Conservation (phyloP, 2,329 filamentous ascomycete species). For the Fusarium chlamydosporum region DNA sequence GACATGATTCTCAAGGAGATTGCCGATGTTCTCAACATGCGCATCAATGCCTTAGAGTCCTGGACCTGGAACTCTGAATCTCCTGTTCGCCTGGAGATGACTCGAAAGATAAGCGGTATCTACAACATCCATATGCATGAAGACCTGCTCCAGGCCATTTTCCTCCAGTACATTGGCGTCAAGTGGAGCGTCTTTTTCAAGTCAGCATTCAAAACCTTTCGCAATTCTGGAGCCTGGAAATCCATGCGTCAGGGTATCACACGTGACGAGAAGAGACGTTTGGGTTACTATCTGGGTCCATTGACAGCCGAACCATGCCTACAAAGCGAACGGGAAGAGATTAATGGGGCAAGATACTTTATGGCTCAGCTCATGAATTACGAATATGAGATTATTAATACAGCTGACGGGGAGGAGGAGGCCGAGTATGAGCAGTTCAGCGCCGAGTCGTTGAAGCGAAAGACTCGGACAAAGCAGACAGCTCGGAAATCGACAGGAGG, state of each 20-base stretch:
- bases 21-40: constrained; percentile 67
- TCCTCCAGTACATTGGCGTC: constrained; percentile 65
- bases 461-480: neutral
- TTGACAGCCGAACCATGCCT: constrained; percentile 39
- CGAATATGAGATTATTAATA: constrained; percentile 45
- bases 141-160: constrained; percentile 65
- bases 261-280: constrained; percentile 49
- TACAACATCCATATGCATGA: constrained; percentile 68
- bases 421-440: constrained; percentile 52
- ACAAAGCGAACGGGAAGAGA: constrained; percentile 50
- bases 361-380: constrained; percentile 59
- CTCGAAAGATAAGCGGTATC: constrained; percentile 63
- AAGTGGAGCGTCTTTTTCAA: constrained; percentile 64
- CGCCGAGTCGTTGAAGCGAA: constrained; percentile 16
- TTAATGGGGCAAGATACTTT: constrained; percentile 61
- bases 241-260: constrained; percentile 51
- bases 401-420: constrained; percentile 57
- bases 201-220: constrained; percentile 52
- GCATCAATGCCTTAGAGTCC: constrained; percentile 59
- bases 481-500: neutral
- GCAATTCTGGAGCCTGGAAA: constrained; percentile 56
- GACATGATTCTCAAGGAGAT: constrained; percentile 62
- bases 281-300: constrained; percentile 57
- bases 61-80: constrained; percentile 63
- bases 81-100: constrained; percentile 54